Evolutionary conservation across 345 rosid genomes (phyloP).

Genomic region (Arabidopsis arenosa): DNA sequence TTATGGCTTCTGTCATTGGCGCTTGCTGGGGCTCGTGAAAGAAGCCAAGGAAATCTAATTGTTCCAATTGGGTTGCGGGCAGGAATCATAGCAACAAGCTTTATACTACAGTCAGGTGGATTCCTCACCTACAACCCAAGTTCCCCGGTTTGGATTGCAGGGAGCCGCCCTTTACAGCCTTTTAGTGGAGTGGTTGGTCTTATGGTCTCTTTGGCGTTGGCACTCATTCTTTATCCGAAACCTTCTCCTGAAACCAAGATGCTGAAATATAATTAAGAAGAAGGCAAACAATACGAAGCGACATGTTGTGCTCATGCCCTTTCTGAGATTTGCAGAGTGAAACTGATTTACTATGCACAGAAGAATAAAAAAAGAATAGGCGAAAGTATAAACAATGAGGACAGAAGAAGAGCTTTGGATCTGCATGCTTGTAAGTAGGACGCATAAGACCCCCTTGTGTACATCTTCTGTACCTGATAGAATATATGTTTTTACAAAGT

Average conservation of each 20-base stretch:
- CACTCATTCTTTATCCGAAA: slow-evolving; percentile 67
- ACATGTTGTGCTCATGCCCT: background rate
- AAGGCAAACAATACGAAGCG: slow-evolving; percentile 14
- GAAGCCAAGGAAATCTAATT: slow-evolving; percentile 65
- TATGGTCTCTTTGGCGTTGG: slow-evolving; percentile 57
- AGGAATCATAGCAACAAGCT: slow-evolving; percentile 72
- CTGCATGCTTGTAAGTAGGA: slow-evolving; percentile 31
- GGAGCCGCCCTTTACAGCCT: slow-evolving; percentile 74
- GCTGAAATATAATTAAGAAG: slow-evolving; percentile 19
- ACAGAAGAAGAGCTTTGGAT: slow-evolving; percentile 31
- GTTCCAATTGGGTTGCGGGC: slow-evolving; percentile 73
- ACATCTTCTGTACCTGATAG: slow-evolving; percentile 33
- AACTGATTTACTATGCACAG: background rate
- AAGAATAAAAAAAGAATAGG: slow-evolving; percentile 4
- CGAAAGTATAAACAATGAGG: slow-evolving; percentile 3
- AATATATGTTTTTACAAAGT: background rate
- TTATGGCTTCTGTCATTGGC: slow-evolving; percentile 78
- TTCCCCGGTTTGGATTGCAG: slow-evolving; percentile 67
- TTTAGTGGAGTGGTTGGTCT: slow-evolving; percentile 82
- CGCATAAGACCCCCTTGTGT: slow-evolving; percentile 14
- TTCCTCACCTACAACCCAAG: slow-evolving; percentile 53
- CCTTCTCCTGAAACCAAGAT: slow-evolving; percentile 39
- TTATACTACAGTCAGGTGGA: slow-evolving; percentile 67
- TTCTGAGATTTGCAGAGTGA: slow-evolving; percentile 16
- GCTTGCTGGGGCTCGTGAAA: slow-evolving; percentile 66